phyloP scores from a whole-genome alignment of 2,329 filamentous ascomycete genomes.

The Akanthomyces muscarius region DNA sequence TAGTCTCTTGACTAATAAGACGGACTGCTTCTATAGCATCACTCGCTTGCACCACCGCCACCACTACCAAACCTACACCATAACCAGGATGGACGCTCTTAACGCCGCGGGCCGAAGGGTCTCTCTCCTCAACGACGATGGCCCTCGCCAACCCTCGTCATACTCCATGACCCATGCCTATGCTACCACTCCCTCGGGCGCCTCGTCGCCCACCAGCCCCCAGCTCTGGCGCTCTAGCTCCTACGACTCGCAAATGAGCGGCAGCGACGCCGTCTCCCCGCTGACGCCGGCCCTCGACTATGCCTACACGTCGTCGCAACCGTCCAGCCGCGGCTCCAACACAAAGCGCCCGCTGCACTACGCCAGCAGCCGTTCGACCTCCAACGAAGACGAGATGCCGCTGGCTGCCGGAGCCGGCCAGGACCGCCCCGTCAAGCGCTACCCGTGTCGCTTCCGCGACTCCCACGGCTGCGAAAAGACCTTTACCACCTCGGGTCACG shows the following conservation, averaged over 20 bases:
- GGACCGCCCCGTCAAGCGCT: conserved; percentile 59
- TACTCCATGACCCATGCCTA: conserved; percentile 31
- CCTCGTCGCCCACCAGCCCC: conserved; percentile 50
- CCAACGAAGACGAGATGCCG: conserved; percentile 49
- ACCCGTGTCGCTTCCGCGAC: conserved; percentile 70
- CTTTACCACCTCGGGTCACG: conserved; percentile 80
- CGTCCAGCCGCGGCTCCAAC: conserved; percentile 30
- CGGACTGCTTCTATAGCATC: background rate
- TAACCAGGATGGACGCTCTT: conserved; percentile 46
- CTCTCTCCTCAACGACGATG: conserved; percentile 57
- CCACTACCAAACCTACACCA: background rate
- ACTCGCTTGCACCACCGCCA: conserved; percentile 10
- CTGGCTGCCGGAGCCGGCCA: conserved; percentile 37
- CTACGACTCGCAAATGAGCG: conserved; percentile 56
- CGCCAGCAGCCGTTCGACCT: conserved; percentile 43
- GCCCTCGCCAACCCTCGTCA: conserved; percentile 34
- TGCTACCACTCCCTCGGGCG: conserved; percentile 36
- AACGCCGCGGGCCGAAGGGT: conserved; percentile 55
- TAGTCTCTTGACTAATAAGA: background rate
- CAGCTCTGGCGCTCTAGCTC: conserved; percentile 58
- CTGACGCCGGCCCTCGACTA: conserved; percentile 49
- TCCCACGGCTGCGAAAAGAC: conserved; percentile 70
- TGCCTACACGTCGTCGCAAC: conserved; percentile 33
- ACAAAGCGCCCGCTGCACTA: conserved; percentile 42
- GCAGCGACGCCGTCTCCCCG: conserved; percentile 48